phyloP scores from a whole-genome alignment of 176 grass and related monocot genomes.

The Musa beccarii region DNA sequence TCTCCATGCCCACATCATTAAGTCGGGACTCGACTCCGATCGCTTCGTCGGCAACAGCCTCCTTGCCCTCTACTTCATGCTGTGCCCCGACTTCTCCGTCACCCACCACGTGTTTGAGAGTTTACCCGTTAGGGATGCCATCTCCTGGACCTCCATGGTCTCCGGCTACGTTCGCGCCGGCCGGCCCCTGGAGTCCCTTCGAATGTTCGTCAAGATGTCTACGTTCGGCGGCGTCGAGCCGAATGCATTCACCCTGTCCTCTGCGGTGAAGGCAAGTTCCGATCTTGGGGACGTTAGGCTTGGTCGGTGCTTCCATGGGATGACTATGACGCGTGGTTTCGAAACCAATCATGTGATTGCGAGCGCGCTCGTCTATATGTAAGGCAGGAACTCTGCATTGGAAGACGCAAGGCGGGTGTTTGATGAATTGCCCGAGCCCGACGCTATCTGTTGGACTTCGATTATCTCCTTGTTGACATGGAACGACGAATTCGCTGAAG shows the following conservation, averaged over 20 bases:
- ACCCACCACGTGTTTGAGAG: constrained; percentile 60
- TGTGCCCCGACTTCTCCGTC: constrained; percentile 35
- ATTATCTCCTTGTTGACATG: constrained; percentile 59
- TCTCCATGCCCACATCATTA: constrained; percentile 15
- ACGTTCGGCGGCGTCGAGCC: constrained; percentile 40
- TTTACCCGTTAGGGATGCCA: constrained; percentile 51
- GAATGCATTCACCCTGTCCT: constrained; percentile 61
- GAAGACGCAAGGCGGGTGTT: constrained; percentile 44
- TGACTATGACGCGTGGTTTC: constrained; percentile 38
- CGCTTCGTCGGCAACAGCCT: constrained; percentile 26
- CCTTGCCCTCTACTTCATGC: constrained; percentile 60
- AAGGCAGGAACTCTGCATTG: constrained; percentile 29
- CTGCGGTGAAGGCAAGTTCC: constrained; percentile 65
- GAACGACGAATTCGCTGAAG: constrained; percentile 53
- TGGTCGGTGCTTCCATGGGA: constrained; percentile 62
- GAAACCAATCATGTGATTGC: constrained; percentile 43
- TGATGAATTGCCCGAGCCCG: constrained; percentile 53
- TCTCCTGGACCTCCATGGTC: constrained; percentile 76
- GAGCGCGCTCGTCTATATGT: constrained; percentile 64
- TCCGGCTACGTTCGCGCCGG: constrained; percentile 46
- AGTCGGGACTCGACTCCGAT: constrained; percentile 17
- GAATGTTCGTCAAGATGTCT: constrained; percentile 43
- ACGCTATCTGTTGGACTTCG: constrained; percentile 69
- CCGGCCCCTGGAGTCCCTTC: constrained; percentile 36
- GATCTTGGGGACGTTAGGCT: constrained; percentile 32